Conservation (phyloP, 75 land plant species). For the Pinus tabuliformis region DNA sequence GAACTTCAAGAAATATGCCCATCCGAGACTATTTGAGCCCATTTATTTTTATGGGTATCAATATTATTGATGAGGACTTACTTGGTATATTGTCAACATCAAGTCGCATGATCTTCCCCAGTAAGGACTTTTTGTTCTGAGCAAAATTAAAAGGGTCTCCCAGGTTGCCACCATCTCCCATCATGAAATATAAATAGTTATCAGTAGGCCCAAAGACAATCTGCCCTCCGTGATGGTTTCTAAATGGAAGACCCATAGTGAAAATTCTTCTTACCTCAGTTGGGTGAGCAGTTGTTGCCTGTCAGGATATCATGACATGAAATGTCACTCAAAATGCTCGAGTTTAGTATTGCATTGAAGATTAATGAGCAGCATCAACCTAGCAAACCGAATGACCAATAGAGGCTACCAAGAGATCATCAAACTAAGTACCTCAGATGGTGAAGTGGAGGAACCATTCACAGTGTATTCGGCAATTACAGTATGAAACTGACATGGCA, state of each 20-base stretch:
- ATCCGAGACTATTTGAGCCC: too few relatives aligned
- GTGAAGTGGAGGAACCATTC: slow-evolving; percentile 49
- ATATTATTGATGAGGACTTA: slow-evolving; percentile 23
- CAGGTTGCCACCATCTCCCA: slow-evolving; percentile 84
- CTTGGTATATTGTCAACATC: slow-evolving; percentile 78
- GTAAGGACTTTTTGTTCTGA: slow-evolving; percentile 79
- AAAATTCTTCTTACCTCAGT: slow-evolving; percentile 80
- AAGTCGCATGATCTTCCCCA: slow-evolving; percentile 90
- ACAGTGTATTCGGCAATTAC: slow-evolving; percentile 79
- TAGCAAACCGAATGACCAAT: not conserved
- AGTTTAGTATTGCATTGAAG: not conserved
- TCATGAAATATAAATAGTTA: slow-evolving; percentile 84
- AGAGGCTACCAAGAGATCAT: not conserved
- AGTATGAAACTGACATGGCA: slow-evolving; percentile 73
- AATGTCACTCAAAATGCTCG: not conserved
- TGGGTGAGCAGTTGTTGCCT: slow-evolving; percentile 72
- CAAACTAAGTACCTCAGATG: slow-evolving; percentile 42
- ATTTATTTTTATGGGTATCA: too few relatives aligned
- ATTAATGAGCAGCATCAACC: not conserved
- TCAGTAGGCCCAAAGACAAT: slow-evolving; percentile 86
- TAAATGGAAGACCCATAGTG: slow-evolving; percentile 86
- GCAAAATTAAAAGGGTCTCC: slow-evolving; percentile 87
- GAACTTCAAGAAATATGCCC: too few relatives aligned
- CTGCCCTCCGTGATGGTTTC: slow-evolving; percentile 81
- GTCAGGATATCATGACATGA: slow-evolving; percentile 4